A percentile compares a stretch with the other conserved stretches of the same genome.
Evolutionary conservation across 805 yeast species (phyloP).

Genomic region (Ogataea angusta): DNA sequence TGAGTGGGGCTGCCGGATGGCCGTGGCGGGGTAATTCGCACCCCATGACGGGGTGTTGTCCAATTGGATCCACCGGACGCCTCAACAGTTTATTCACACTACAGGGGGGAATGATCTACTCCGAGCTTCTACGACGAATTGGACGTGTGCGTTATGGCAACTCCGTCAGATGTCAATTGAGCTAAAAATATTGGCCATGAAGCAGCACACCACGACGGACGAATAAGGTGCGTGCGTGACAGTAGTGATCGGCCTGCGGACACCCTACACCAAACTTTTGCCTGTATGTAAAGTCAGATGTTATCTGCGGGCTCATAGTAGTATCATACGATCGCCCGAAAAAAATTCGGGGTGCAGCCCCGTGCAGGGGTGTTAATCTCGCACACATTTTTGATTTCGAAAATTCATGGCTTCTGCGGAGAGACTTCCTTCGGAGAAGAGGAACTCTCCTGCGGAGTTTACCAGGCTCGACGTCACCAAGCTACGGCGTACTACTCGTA

Average conservation of each 20-base stretch:
- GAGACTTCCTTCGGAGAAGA: conserved; percentile 2
- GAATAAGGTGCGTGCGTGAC: not conserved
- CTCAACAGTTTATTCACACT: not conserved
- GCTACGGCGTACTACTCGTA: conserved; percentile 31
- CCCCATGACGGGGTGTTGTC: conserved; percentile 7
- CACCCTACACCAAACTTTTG: not conserved
- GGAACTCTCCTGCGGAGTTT: not conserved
- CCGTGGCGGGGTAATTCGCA: conserved; percentile 9
- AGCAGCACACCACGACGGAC: conserved; percentile 1
- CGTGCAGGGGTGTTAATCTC: conserved; percentile 5
- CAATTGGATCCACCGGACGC: not conserved
- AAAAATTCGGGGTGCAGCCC: not conserved
- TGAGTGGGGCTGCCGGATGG: conserved; percentile 8
- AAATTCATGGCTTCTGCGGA: conserved; percentile 1
- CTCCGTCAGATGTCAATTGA: too few species aligned
- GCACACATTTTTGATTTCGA: not conserved
- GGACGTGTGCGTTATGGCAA: not conserved
- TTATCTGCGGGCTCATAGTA: not conserved
- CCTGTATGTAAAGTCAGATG: not conserved
- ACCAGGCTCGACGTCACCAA: conserved; percentile 14
- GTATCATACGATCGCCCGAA: conserved; percentile 8
- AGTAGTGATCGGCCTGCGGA: not conserved
- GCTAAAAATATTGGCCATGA: not conserved
- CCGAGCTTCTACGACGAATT: not conserved
- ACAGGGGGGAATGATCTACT: not conserved